phyloP scores from a whole-genome alignment of 768 basidiomycete species.

The Stropharia rugosoannulata region DNA sequence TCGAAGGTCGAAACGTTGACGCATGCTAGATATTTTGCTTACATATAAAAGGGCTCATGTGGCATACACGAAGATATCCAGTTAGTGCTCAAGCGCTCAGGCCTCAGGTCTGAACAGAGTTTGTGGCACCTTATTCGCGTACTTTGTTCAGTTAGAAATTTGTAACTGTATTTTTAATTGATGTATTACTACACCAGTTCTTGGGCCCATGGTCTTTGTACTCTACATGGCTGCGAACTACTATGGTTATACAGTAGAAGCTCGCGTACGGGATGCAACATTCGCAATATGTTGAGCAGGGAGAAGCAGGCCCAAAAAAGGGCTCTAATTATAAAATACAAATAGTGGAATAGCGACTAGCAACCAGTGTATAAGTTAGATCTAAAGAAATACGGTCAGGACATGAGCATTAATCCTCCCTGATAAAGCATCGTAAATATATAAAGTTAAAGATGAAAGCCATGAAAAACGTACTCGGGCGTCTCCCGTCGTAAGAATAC shows the following conservation, averaged over 20 bases:
- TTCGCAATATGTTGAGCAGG: background rate
- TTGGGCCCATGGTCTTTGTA: too few species aligned
- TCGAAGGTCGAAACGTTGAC: background rate
- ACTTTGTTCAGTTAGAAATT: too few species aligned
- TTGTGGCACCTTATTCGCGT: too few species aligned
- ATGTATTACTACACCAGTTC: too few species aligned
- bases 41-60: too few species aligned
- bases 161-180: too few species aligned
- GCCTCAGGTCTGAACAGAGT: too few species aligned
- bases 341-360: constrained; percentile 18
- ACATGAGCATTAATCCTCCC: constrained; percentile 35
- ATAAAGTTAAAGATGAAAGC: background rate
- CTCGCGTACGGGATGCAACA: background rate
- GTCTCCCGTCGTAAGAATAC: constrained; percentile 75
- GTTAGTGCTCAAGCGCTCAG: too few species aligned
- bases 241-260: too few species aligned
- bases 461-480: constrained; percentile 46
- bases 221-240: too few species aligned
- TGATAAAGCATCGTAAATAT: constrained; percentile 10
- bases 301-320: constrained; percentile 1
- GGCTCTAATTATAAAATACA: constrained; percentile 23
- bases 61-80: too few species aligned
- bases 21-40: background rate
- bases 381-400: constrained; percentile 13
- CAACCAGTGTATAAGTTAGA: constrained; percentile 20